Base-by-base conservation (phyloP, 345 rosid species). In the Rhodomyrtus tomentosa region DNA sequence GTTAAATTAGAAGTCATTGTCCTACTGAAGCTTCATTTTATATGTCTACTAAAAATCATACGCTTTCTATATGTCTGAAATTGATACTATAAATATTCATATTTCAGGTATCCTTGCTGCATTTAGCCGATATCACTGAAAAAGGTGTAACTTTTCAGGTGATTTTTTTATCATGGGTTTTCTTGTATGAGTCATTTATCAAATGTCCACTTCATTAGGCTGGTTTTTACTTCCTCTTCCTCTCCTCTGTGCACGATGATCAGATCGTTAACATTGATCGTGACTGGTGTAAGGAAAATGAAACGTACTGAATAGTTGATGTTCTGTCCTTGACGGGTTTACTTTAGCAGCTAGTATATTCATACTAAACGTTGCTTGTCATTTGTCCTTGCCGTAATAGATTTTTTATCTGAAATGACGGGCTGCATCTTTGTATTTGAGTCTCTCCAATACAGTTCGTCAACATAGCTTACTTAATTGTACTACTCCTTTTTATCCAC, bases 71-170 rank as follows among this genome's bases (percentile, higher is more conserved):
- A 36, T 62, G 29, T 86, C 9, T 54, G 72, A 68, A 81, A 72
- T 76, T 82, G 45, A 27, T 79, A 5, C 56, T 10, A 81, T 81
- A 52, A 14, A 56, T 50, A 36, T 27, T 36, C 51, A 32, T 50
- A 58, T 86, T 86, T 74, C 89, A 95, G 98, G 98, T 95, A 40
- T 95, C 98, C 29, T 87, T 95, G 82, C 87, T 95, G 82, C 98
- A 92, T 89, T 90, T 95, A 87, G 95, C 98, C 82, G 96, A 95
- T 82, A 93, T 95, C 82, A 93, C 96, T 52, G 98, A 95, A 87
- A 82, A 90, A 84, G 98, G 98, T 14, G 98, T 95, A 81, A 93
- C 93, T 45, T 95, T 95, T 92, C 98, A 95, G 94, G 96, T 92
- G 86, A 74, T 55, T 81, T 54, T 54, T 82, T 36, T 9, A 8